Evolutionary conservation across 805 yeast species (phyloP).

Genomic region (Ogataea henricii): DNA sequence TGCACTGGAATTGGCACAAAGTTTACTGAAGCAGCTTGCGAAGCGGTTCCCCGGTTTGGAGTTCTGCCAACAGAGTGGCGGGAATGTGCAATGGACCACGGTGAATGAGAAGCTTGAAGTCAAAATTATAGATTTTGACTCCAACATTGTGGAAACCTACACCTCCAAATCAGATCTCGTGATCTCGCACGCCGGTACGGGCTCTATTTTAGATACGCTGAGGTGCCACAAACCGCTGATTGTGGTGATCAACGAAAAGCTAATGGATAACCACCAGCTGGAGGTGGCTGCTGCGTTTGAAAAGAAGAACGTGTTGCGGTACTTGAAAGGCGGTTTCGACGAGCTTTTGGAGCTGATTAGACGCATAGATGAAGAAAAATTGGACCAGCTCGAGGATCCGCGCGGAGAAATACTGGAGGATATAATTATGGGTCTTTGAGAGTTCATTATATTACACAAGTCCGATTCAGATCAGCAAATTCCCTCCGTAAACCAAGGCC

Average conservation of each 20-base stretch:
- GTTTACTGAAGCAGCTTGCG: slow-evolving; percentile 8
- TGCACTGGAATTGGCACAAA: slow-evolving; percentile 14
- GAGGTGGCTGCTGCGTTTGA: slow-evolving; percentile 69
- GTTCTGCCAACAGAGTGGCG: background rate
- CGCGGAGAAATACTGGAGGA: slow-evolving; percentile 23
- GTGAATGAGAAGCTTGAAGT: slow-evolving; percentile 29
- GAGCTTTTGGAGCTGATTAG: slow-evolving; percentile 20
- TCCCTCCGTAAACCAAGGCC: slow-evolving; percentile 10
- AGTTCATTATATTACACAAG: too few species aligned
- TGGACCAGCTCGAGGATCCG: slow-evolving; percentile 27
- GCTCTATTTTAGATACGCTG: slow-evolving; percentile 81
- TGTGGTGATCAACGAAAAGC: slow-evolving; percentile 65
- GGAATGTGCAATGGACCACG: background rate
- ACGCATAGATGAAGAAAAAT: slow-evolving; percentile 11
- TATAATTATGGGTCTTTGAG: slow-evolving; percentile 6
- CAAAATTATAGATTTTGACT: slow-evolving; percentile 50
- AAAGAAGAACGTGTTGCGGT: slow-evolving; percentile 32
- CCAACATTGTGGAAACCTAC: slow-evolving; percentile 39
- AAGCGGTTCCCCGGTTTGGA: background rate
- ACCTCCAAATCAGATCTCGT: slow-evolving; percentile 57
- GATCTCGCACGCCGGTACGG: slow-evolving; percentile 90
- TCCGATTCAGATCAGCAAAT: slow-evolving; percentile 7
- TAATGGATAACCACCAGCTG: slow-evolving; percentile 87
- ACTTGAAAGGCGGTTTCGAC: slow-evolving; percentile 19
- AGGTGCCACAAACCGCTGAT: slow-evolving; percentile 57